These are phyloP conservation scores for Zhuliangozyma parablackwelliae DNA, from an alignment of 1,139 yeast species.

Conservation along the genomic window DNA sequence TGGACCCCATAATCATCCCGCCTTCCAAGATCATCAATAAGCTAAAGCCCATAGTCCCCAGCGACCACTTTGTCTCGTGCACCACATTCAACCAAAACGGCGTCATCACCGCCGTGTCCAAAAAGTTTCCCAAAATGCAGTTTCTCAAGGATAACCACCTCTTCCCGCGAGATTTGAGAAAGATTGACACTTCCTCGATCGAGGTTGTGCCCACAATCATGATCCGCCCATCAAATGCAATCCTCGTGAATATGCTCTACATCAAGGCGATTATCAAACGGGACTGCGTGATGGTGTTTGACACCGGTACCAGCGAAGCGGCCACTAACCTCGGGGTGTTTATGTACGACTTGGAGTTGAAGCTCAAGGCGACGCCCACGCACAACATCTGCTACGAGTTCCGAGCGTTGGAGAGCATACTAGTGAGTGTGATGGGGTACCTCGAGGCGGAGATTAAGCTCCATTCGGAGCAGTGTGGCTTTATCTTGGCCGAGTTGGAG, in stretches of 20 bases:
- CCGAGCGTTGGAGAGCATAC: conserved; percentile 82
- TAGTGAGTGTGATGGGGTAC: conserved; percentile 78
- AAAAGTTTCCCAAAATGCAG: conserved; percentile 72
- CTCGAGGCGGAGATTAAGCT: conserved; percentile 81
- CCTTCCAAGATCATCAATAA: conserved; percentile 17
- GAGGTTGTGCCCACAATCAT: conserved; percentile 88
- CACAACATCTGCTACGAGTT: conserved; percentile 60
- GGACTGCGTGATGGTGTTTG: conserved; percentile 80
- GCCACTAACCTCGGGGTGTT: conserved; percentile 68
- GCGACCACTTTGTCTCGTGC: conserved; percentile 55
- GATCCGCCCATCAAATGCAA: conserved; percentile 68
- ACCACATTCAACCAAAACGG: conserved; percentile 76
- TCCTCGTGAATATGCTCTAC: conserved; percentile 75
- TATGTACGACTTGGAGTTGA: conserved; percentile 82
- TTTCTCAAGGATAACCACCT: conserved; percentile 71
- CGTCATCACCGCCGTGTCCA: conserved; percentile 65
- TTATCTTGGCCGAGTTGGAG: conserved; percentile 76
- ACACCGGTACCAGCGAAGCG: conserved; percentile 54
- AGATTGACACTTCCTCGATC: conserved; percentile 82
- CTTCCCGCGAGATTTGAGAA: conserved; percentile 77
- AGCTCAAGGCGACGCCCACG: conserved; percentile 47
- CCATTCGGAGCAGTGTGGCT: conserved; percentile 70
- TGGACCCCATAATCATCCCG: background rate
- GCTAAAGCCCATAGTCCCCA: conserved; percentile 56
- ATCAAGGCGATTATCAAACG: conserved; percentile 82